Evolutionary conservation across 352 stramenopile species (phyloP).

Genomic region (Phytophthora ramorum): DNA sequence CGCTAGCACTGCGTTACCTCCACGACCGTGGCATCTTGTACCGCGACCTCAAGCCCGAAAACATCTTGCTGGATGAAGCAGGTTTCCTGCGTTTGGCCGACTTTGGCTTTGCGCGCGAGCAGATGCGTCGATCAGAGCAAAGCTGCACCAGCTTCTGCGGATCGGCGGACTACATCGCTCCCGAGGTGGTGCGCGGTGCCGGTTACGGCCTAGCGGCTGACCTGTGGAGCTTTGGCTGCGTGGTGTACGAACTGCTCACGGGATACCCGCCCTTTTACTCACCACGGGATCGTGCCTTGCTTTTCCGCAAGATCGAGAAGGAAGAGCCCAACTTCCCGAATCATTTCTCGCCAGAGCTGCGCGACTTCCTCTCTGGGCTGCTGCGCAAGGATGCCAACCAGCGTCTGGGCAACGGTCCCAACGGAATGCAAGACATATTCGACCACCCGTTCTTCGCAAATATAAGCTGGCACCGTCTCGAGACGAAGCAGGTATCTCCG

Average conservation of each 20-base stretch:
- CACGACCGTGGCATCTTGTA: slow-evolving; percentile 86
- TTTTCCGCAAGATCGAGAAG: slow-evolving; percentile 98
- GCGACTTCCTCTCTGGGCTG: slow-evolving; percentile 63
- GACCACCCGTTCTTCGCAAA: slow-evolving; percentile 76
- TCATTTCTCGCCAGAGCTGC: slow-evolving; percentile 80
- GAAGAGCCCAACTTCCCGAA: slow-evolving; percentile 93
- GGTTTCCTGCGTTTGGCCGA: slow-evolving; percentile 91
- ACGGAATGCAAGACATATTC: slow-evolving; percentile 78
- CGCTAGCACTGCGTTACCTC: slow-evolving; percentile 93
- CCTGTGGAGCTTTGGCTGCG: slow-evolving; percentile 91
- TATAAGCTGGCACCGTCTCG: slow-evolving; percentile 82
- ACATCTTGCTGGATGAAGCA: slow-evolving; percentile 88
- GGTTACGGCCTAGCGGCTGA: slow-evolving; percentile 84
- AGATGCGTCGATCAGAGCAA: slow-evolving; percentile 62
- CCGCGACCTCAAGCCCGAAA: slow-evolving; percentile 93
- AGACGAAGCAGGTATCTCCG: slow-evolving; percentile 74
- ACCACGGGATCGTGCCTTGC: slow-evolving; percentile 82
- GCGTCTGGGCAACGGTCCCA: slow-evolving; percentile 61
- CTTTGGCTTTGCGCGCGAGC: slow-evolving; percentile 79
- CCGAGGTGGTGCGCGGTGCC: slow-evolving; percentile 75
- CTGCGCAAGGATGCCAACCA: slow-evolving; percentile 67
- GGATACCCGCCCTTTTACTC: slow-evolving; percentile 94
- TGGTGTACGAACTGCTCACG: slow-evolving; percentile 86
- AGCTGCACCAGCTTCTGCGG: slow-evolving; percentile 85
- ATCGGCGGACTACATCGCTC: slow-evolving; percentile 86